Percentiles rank a stretch among this genome's conserved stretches.
Evolutionary conservation across 2,329 filamentous ascomycete species (phyloP).

Genomic region (Alternaria ventricosa): DNA sequence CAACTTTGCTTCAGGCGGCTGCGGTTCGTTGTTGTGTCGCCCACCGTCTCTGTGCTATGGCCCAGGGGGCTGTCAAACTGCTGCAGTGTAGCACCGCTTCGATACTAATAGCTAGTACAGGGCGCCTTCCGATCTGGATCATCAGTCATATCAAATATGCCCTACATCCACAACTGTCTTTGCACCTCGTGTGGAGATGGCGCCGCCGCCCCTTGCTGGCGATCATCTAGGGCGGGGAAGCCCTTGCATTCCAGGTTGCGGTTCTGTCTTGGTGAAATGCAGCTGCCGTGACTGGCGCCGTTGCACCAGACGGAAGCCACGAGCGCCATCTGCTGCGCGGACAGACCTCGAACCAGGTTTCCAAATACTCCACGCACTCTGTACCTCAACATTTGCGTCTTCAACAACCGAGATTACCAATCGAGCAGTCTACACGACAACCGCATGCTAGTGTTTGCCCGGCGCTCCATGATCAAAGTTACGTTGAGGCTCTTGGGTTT

Average conservation of each 20-base stretch:
- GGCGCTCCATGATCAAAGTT: neutral
- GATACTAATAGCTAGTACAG: neutral
- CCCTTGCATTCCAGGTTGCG: slow-evolving; percentile 16
- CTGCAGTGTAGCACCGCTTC: slow-evolving; percentile 35
- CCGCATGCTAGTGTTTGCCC: neutral
- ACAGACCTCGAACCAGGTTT: slow-evolving; percentile 30
- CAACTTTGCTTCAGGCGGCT: slow-evolving; percentile 22
- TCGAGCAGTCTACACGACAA: neutral
- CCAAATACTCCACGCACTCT: slow-evolving; percentile 20
- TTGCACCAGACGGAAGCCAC: slow-evolving; percentile 38
- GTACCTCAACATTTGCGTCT: neutral
- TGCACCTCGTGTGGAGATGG: slow-evolving; percentile 5
- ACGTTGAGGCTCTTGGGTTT: neutral
- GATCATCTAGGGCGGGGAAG: slow-evolving; percentile 3
- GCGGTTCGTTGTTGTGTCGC: slow-evolving; percentile 28
- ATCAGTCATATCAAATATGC: slow-evolving; percentile 11
- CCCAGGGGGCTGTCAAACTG: slow-evolving; percentile 41
- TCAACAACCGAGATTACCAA: neutral
- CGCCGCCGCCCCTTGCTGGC: slow-evolving; percentile 10
- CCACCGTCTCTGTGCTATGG: slow-evolving; percentile 26
- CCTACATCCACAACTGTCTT: slow-evolving; percentile 5
- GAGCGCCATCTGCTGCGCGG: slow-evolving; percentile 37
- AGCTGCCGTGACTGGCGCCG: slow-evolving; percentile 27
- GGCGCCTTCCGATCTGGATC: slow-evolving; percentile 14
- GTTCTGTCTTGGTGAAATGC: slow-evolving; percentile 9